Evolutionary conservation across 169 alveolate species (phyloP), one percentile per base, ranked within the genome.

Genomic region (Ichthyophthirius multifiliis): DNA sequence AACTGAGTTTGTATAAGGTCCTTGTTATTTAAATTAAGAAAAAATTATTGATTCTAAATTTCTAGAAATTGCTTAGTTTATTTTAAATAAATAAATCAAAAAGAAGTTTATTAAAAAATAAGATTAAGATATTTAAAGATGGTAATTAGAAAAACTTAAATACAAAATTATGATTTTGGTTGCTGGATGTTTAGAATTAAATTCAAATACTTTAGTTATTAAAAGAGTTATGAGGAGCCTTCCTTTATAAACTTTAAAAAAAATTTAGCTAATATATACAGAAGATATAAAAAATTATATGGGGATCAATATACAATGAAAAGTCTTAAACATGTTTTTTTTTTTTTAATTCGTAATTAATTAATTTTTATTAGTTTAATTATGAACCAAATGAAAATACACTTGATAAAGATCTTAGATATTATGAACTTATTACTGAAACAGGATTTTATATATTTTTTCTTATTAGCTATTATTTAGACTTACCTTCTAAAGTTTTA

Each of bases 1-100:
- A 23, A 73, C 80, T n/a, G 86, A 81, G 34, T 81, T 81, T 48
- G 76, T 81, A 5, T 39, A 81, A 48, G 86, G 86, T 2, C 86
- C 86, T 34, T 81, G 86, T 34, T 34, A 43, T 15, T 10, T 35
- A 32, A 81, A 81, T 55, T 13, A 81, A 62, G 41, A 81, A 16
- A 71, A 81, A 12, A 81, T 81, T 3, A 81, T 81, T 13, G 86
- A 81, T 48, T 71, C 82, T 32, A 81, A 81, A 81, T 81, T 81
- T 27, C 62, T 81, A 18, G 79, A 81, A 55, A 67, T 81, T 39
- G 86, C 86, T 4, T 27, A 48, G 15, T 23, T 5, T 55, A 43
- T 78, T 55, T 13, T 31, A 63, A 27, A 15, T 18, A 35, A 18
- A 78, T 30, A 48, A 43, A 12, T 63, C 48, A 18, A 35, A 64